Conservation (phyloP, 2,329 filamentous ascomycete genomes). For the Botrytis fabae region DNA sequence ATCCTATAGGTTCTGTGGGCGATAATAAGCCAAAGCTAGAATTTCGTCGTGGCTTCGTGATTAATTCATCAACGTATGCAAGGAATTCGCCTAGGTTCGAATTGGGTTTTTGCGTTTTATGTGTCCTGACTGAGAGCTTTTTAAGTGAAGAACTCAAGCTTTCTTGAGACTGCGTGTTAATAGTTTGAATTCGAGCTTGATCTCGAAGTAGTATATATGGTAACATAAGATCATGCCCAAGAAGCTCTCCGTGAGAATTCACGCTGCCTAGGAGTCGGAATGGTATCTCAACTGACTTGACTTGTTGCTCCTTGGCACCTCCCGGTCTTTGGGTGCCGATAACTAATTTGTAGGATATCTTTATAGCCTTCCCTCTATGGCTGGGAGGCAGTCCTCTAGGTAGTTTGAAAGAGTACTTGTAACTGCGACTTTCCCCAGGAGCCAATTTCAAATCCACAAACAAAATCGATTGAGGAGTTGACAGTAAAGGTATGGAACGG, state of each 20-base stretch:
- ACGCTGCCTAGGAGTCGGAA: conserved; percentile 94
- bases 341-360: conserved; percentile 86
- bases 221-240: conserved; percentile 91
- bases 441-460: conserved; percentile 89
- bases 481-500: conserved; percentile 86
- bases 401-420: conserved; percentile 81
- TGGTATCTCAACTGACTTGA: conserved; percentile 88
- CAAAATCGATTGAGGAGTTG: conserved; percentile 90
- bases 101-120: conserved; percentile 35
- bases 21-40: conserved; percentile 65
- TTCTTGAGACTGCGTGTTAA: conserved; percentile 31
- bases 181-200: conserved; percentile 54
- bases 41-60: conserved; percentile 58
- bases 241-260: conserved; percentile 80
- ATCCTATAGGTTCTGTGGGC: conserved; percentile 60
- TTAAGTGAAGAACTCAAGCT: conserved; percentile 23
- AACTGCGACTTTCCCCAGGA: conserved; percentile 85
- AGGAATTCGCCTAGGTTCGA: conserved; percentile 65
- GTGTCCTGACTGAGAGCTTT: conserved; percentile 34
- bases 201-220: conserved; percentile 90
- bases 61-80: conserved; percentile 73
- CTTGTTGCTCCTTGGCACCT: conserved; percentile 73
- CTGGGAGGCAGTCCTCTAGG: conserved; percentile 88
- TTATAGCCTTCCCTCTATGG: conserved; percentile 89
- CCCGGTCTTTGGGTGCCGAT: conserved; percentile 89